Evolutionary conservation across 306 rosid species (phyloP).

Genomic region (Acmispon strigosus): DNA sequence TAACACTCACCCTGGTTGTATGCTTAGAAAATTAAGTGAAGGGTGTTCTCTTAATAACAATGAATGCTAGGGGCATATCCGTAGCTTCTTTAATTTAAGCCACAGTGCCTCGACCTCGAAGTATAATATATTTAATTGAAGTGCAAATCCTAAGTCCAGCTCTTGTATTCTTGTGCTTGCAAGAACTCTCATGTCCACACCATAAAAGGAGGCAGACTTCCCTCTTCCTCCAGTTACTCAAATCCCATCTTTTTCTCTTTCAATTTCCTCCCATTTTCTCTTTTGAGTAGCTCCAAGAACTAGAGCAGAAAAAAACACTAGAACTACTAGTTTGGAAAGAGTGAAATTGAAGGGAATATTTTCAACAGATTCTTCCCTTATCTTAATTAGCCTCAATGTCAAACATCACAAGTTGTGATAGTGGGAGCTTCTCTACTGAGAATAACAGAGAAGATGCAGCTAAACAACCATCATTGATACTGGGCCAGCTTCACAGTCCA

Average conservation of each 20-base stretch:
- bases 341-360: constrained; percentile 6
- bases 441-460: constrained; percentile 30
- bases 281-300: neutral
- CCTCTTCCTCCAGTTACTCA: constrained; percentile 45
- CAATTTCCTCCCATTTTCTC: neutral
- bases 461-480: constrained; percentile 25
- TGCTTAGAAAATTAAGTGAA: neutral
- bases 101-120: neutral
- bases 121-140: constrained; percentile 19
- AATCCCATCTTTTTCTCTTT: constrained; percentile 32
- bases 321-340: neutral
- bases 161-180: constrained; percentile 36
- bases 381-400: constrained; percentile 38
- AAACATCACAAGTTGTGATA: constrained; percentile 59
- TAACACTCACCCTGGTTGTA: too few species aligned
- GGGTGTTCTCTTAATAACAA: neutral
- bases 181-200: constrained; percentile 25
- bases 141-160: constrained; percentile 31
- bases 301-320: neutral
- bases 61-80: constrained; percentile 26
- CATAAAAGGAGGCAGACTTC: constrained; percentile 50
- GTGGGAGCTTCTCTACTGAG: constrained; percentile 59
- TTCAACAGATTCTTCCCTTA: neutral
- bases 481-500: constrained; percentile 37
- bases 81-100: neutral